Base-by-base conservation (phyloP, 495 filamentous ascomycete species). In the Penicillium coprophilum region DNA sequence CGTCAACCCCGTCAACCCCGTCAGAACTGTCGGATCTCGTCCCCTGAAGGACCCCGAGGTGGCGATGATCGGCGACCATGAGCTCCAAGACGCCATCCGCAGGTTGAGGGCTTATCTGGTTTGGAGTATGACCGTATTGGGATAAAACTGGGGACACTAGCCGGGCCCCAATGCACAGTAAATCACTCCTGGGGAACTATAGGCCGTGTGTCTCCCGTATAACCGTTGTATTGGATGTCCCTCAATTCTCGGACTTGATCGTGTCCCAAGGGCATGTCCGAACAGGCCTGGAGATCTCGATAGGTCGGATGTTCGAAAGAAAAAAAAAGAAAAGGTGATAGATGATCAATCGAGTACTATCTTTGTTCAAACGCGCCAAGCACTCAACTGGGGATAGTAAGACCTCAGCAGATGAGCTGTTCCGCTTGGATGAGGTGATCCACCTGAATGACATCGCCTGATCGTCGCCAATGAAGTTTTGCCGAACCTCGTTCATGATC, bases 321-420 rank as follows among this genome's bases (percentile, higher is more conserved):
- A 24, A 17, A 21, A 24, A 43, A 8, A 34, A 24, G 39, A 30
- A 36, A 23, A 47, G 55, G 50, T 5, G 7, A 27, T 27, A 27
- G 24, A 27, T 67, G 61, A 67, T 64, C 61, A 46, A 55, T 64
- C 64, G 21, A 60, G 39, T 65, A 28, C 36, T 46, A 24, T 46
- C 32, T 63, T 63, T 57, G 53, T 60, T 47, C 30, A 30, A 21
- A 50, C 64, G 64, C 61, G 61, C 64, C 64, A 66, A 66, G 64
- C 31, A 17, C 58, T 51, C 11, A 21, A 61, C 53, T 55, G 30
- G 61, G 61, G 15, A 61, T 64, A 64, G 61, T 28, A 10, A 50
- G 52, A 51, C 50, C 17, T 15, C n/a, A 38, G 46, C 43, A 66
- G 58, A 63, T 66, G 55, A 39, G 50, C 38, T 43, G 39, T 28